Evolutionary conservation across 2,329 filamentous ascomycete species (phyloP), one percentile per base, ranked within the genome.

Genomic region (Arthrobotrys sinensis): DNA sequence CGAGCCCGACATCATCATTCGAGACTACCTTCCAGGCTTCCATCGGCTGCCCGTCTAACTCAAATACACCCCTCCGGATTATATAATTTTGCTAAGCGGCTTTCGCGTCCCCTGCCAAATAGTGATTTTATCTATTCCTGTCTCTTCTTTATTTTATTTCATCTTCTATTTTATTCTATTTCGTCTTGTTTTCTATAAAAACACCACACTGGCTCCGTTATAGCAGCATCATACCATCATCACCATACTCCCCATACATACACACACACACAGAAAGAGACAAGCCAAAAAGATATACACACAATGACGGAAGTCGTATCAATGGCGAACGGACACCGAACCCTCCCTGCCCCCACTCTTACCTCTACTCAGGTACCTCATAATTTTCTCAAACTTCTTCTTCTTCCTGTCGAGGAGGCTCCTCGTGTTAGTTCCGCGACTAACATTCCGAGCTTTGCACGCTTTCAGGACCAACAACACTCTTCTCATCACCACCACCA

Each of bases 351-450:
- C n/a, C 73, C 67, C 36, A 66, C 73, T 43, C 53, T 71, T 52
- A 78, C 75, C 60, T 78, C 75, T 65, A 50, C 73, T 78, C 75
- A 78, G 75, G 75, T 78, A 78, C 67, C 75, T 72, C 75, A 78
- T 78, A 78, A 78, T 66, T 78, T 78, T 78, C 67, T 78, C 75
- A 78, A 78, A 78, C 75, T 78, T 72, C 75, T 78, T 68, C 73
- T 77, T 77, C 75, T 78, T 72, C 75, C 67, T 71, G 75, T 78
- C 75, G 75, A 78, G 75, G 75, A 78, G 45, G 67, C 75, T 78
- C 43, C 68, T 72, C 75, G 75, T 71, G 66, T 78, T 71, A 72
- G 75, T 66, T 72, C 75, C 60, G 67, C 75, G 75, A 78, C 75
- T 78, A 78, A 78, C 75, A 71, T 72, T 64, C 67, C 67, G 75